Percentiles rank a stretch among this genome's conserved stretches.
phyloP scores from a whole-genome alignment of 306 rosid species.

The Ochetophila trinervis region DNA sequence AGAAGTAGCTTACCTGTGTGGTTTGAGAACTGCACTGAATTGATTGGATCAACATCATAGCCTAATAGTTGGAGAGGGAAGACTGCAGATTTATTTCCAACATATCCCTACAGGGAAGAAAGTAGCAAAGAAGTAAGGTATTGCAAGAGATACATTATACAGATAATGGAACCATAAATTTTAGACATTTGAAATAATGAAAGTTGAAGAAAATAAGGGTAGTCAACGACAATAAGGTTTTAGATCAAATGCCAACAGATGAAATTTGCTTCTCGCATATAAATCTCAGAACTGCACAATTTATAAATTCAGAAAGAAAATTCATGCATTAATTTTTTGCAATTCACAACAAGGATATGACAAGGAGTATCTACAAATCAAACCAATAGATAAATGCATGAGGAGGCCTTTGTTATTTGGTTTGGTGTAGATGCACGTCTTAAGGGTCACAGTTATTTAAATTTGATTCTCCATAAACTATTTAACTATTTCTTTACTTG shows the following conservation, averaged over 20 bases:
- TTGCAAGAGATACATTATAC: neutral
- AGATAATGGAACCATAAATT: neutral
- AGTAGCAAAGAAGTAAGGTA: conserved; percentile 10
- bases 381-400: neutral
- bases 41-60: conserved; percentile 86
- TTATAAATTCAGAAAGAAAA: neutral
- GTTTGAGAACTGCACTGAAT: conserved; percentile 88
- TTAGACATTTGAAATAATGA: neutral
- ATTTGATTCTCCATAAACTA: too few relatives aligned
- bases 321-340: neutral
- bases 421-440: too few relatives aligned
- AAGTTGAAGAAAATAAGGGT: too few relatives aligned
- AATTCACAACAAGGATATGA: neutral
- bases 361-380: neutral
- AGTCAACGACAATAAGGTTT: too few relatives aligned
- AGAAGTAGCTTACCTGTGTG: conserved; percentile 83
- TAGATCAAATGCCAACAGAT: neutral
- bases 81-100: conserved; percentile 84
- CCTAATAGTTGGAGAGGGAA: conserved; percentile 84
- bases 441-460: too few relatives aligned
- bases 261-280: neutral
- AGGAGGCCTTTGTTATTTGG: too few relatives aligned
- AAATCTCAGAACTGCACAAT: neutral
- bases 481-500: too few relatives aligned
- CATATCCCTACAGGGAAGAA: conserved; percentile 57